phyloP scores from a whole-genome alignment of 129 eudicot genomes.

The Daucus carota region DNA sequence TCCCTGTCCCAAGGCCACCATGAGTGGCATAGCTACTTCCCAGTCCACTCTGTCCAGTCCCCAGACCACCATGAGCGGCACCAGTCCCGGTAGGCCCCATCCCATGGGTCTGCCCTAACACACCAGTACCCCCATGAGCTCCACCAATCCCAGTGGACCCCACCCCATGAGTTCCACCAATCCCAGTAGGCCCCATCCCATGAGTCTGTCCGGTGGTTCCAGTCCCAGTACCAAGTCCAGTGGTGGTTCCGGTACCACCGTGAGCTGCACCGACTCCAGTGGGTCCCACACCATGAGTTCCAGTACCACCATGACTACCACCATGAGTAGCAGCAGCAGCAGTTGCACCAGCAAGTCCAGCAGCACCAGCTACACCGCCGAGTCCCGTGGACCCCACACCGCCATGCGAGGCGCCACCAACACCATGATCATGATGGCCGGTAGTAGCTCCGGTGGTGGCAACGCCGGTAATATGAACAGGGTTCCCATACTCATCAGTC shows the following conservation, averaged over 20 bases:
- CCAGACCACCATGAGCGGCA: background rate
- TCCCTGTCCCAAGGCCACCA: background rate
- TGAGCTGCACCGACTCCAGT: background rate
- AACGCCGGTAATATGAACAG: slow-evolving; percentile 15
- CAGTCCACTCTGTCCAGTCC: background rate
- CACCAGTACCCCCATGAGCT: background rate
- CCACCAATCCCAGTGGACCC: background rate
- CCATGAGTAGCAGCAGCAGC: background rate
- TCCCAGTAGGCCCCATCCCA: background rate
- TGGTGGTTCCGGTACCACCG: background rate
- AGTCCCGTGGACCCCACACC: background rate
- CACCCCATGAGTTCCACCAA: background rate
- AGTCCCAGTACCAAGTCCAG: background rate
- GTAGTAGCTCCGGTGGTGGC: background rate
- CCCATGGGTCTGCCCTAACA: background rate
- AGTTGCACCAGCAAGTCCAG: background rate
- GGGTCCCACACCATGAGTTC: background rate
- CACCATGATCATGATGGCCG: background rate
- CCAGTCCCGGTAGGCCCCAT: background rate
- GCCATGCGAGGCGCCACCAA: background rate
- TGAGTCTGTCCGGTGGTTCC: background rate
- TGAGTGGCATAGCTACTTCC: background rate
- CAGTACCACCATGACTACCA: background rate
- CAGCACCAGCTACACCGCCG: background rate
- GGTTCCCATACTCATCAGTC: slow-evolving; percentile 29